A percentile compares a stretch with the other conserved stretches of the same genome.
These are phyloP conservation scores for Sphagnurus paluster DNA, from an alignment of 1,284 basidiomycete genomes.

Conservation along the genomic window DNA sequence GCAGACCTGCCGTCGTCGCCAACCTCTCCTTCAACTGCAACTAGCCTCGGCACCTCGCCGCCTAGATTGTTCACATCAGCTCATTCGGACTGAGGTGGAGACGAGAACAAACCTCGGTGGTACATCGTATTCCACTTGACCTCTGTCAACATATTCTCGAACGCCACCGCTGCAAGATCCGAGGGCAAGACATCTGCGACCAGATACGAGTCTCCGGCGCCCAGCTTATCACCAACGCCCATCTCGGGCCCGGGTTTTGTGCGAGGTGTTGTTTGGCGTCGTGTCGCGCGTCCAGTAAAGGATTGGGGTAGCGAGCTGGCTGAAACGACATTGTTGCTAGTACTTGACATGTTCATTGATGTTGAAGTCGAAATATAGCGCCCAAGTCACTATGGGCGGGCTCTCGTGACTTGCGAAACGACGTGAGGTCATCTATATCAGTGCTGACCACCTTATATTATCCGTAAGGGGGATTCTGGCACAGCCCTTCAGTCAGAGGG, in stretches of 20 bases:
- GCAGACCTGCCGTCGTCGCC: constrained; percentile 59
- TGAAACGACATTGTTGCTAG: too few species aligned
- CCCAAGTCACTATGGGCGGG: too few species aligned
- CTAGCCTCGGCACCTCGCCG: constrained; percentile 73
- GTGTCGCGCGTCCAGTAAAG: constrained; percentile 12
- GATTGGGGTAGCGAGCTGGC: constrained; percentile 10
- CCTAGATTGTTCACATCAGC: constrained; percentile 36
- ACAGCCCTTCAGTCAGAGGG: too few species aligned
- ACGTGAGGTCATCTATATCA: too few species aligned
- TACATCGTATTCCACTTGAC: constrained; percentile 72
- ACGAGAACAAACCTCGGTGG: constrained; percentile 54
- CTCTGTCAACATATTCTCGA: constrained; percentile 57
- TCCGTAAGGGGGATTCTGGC: too few species aligned
- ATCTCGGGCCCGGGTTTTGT: constrained; percentile 9
- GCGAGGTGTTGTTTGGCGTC: constrained; percentile 6
- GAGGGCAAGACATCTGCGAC: constrained; percentile 53
- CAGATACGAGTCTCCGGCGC: constrained; percentile 65
- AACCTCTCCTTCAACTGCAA: constrained; percentile 69
- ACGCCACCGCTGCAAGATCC: constrained; percentile 52
- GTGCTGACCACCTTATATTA: too few species aligned
- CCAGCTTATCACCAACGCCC: constrained; percentile 33
- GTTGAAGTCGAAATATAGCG: too few species aligned
- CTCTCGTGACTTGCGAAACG: too few species aligned
- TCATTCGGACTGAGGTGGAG: not conserved
- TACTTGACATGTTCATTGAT: too few species aligned